Conservation (phyloP, 768 basidiomycete species). For the Sporobolomyces phaffii region DNA sequence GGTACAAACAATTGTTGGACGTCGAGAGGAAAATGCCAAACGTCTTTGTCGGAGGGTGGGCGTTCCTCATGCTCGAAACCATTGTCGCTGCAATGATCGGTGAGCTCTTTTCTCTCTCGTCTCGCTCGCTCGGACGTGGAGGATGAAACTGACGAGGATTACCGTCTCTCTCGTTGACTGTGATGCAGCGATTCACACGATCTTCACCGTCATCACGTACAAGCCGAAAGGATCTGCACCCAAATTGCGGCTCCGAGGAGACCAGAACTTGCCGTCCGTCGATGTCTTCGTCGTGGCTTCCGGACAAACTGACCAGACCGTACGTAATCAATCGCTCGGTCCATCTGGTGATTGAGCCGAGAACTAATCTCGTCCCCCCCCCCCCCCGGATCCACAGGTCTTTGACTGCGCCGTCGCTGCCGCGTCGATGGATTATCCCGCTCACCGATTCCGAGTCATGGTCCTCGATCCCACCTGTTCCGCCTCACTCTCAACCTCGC, state of each 20-base stretch:
- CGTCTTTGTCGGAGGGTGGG: constrained; percentile 33
- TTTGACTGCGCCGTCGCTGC: constrained; percentile 42
- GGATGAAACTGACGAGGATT: background rate
- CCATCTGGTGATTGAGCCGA: too few relatives aligned
- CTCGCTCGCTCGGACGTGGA: background rate
- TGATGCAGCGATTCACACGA: constrained; percentile 14
- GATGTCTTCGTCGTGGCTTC: constrained; percentile 40
- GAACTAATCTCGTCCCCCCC: too few relatives aligned
- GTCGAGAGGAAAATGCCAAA: constrained; percentile 32
- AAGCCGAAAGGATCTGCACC: constrained; percentile 23
- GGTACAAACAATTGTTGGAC: constrained; percentile 8
- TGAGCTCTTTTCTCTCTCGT: background rate
- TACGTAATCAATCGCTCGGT: background rate
- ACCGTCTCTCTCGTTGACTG: too few relatives aligned
- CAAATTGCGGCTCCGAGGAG: constrained; percentile 37
- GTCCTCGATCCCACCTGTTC: constrained; percentile 40
- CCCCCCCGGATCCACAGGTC: too few relatives aligned
- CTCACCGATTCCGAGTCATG: constrained; percentile 41
- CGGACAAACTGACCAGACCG: constrained; percentile 39
- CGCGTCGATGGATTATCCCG: constrained; percentile 41
- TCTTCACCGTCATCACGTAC: constrained; percentile 28
- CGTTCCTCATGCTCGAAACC: constrained; percentile 25
- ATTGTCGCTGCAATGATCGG: constrained; percentile 22
- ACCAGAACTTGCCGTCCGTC: constrained; percentile 40
- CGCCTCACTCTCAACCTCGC: constrained; percentile 20